Base-by-base conservation (phyloP, 495 filamentous ascomycete genomes). In the Penicillium ucsense region DNA sequence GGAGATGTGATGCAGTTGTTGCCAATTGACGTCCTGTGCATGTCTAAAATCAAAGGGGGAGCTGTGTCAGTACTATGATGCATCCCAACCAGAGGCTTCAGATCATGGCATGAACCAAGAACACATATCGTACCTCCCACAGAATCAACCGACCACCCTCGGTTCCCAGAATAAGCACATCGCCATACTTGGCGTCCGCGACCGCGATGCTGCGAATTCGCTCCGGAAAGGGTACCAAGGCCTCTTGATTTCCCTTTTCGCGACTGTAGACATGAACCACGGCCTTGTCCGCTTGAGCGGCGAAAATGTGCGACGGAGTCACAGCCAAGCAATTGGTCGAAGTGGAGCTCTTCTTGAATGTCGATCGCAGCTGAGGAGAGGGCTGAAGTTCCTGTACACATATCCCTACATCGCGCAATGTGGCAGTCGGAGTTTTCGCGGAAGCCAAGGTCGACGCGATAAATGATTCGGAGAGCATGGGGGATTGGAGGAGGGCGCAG, bases 311-410 rank as follows among this genome's bases (percentile, higher is more conserved):
- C 20, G 83, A 82, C 35, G 80, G 73, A 60, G 78, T 95, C 48
- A 88, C 77, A 31, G 87, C 92, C 29, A 98, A 68, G 51, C 86
- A 83, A 64, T 89, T 87, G 39, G 76, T 68, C 27, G 81, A 71
- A 6, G 85, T 83, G 32, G 87, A 88, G 69, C 86, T 94, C 71
- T 94, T 95, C 77, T 95, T 97, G 77, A 94, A 94, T 51, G 80
- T 79, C 49, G 77, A 74, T 57, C 82, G 83, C 52, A 86, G 75
- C 5, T 78, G 73, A 46, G 82, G 76, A 41, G 80, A 71, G 41
- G 90, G 86, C 56, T 89, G 85, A 52, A 88, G 75, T 48, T 86
- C 85, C 57, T 94, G 85, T 51, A 90, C 51, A 67, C 89, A 89
- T 56, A 96, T 85, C 41, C 84, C 86, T 29, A 84, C 82, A 67